Conservation (phyloP, 225 moss, liverwort and hornwort genomes). For the Physcomitrellopsis africana region DNA sequence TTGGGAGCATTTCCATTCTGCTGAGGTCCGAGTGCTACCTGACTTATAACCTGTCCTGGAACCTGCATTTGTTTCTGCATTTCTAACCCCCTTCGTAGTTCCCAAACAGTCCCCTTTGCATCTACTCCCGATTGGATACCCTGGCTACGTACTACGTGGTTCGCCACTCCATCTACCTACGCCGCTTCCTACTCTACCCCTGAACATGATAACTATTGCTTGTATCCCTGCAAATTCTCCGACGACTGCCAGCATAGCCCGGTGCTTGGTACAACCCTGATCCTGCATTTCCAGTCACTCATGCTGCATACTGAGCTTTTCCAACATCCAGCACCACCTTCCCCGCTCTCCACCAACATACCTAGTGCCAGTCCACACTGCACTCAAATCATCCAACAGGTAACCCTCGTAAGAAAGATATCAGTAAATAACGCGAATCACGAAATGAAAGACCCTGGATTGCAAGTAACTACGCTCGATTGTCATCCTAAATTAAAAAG, state of each 20-base stretch:
- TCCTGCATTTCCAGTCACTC: too few relatives aligned
- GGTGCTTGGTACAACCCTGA: too few relatives aligned
- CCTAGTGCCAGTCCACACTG: constrained; percentile 44
- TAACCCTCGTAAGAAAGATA: constrained; percentile 23
- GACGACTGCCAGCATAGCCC: too few relatives aligned
- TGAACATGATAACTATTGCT: constrained; percentile 25
- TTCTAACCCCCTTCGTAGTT: constrained; percentile 48
- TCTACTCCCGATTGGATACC: constrained; percentile 35
- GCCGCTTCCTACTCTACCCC: constrained; percentile 43
- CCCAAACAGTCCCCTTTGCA: constrained; percentile 32
- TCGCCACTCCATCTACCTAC: constrained; percentile 44
- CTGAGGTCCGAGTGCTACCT: constrained; percentile 74
- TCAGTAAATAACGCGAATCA: constrained; percentile 15
- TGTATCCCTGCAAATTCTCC: background rate
- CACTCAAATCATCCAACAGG: constrained; percentile 37
- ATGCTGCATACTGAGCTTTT: background rate
- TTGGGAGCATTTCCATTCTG: constrained; percentile 68
- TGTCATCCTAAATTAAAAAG: constrained; percentile 2
- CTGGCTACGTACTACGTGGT: constrained; percentile 38
- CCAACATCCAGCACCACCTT: constrained; percentile 33
- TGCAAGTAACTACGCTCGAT: constrained; percentile 11
- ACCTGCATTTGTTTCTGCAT: constrained; percentile 89
- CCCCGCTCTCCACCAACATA: background rate
- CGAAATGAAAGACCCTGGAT: constrained; percentile 31
- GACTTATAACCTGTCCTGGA: constrained; percentile 84